phyloP scores from a whole-genome alignment of 495 filamentous ascomycete species.

The Lichina pygmaea region DNA sequence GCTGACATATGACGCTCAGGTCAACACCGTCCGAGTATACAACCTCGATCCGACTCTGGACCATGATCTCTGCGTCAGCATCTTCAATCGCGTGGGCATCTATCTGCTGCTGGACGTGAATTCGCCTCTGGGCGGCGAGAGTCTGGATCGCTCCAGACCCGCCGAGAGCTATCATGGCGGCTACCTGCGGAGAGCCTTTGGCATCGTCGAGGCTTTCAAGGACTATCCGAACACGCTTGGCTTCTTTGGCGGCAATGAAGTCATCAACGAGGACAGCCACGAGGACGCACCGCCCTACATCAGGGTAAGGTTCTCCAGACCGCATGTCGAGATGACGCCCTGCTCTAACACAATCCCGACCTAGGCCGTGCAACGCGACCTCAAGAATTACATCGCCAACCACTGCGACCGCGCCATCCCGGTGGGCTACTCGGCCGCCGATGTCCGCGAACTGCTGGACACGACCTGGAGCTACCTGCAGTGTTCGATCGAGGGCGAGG shows the following conservation, averaged over 20 bases:
- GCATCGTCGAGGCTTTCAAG: conserved; percentile 84
- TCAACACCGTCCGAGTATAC: conserved; percentile 86
- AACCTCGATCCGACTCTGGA: conserved; percentile 64
- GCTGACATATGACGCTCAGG: conserved; percentile 3
- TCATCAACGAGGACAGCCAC: conserved; percentile 42
- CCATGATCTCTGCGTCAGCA: conserved; percentile 70
- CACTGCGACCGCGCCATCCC: conserved; percentile 42
- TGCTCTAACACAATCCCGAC: not conserved
- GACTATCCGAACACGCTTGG: conserved; percentile 71
- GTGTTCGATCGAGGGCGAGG: conserved; percentile 41
- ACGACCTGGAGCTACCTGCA: conserved; percentile 68
- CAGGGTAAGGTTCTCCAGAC: conserved; percentile 8
- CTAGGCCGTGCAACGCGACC: conserved; percentile 48
- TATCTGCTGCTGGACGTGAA: conserved; percentile 72
- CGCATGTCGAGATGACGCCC: not conserved
- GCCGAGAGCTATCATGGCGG: conserved; percentile 36
- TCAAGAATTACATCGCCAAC: conserved; percentile 68
- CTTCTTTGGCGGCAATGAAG: conserved; percentile 87
- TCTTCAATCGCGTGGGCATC: conserved; percentile 71
- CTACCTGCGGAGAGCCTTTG: conserved; percentile 69
- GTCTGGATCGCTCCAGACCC: conserved; percentile 43
- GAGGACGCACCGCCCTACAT: conserved; percentile 34
- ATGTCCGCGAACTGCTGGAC: conserved; percentile 51
- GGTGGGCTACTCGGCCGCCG: conserved; percentile 85
- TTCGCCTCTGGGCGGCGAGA: conserved; percentile 55